Percentiles rank a stretch among this genome's conserved stretches.
phyloP scores from a whole-genome alignment of 2,329 filamentous ascomycete genomes.

The Fusarium brevicatenulatum region DNA sequence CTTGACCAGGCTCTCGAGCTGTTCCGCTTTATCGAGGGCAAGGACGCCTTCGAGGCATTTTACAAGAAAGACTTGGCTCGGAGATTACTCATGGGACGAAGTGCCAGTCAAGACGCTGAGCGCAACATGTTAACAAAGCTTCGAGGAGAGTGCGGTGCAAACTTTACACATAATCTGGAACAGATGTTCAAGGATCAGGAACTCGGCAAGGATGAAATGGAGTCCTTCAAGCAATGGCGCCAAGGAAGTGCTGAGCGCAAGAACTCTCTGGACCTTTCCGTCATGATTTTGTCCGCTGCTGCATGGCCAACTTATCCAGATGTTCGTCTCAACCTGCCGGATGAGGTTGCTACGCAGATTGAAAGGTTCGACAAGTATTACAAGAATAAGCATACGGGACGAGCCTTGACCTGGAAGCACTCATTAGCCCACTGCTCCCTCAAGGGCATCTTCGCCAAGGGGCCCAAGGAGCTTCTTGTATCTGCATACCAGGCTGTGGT shows the following conservation, averaged over 20 bases:
- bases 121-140: slow-evolving; percentile 93
- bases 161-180: slow-evolving; percentile 96
- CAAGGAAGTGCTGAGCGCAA: slow-evolving; percentile 61
- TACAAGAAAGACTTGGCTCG: slow-evolving; percentile 98
- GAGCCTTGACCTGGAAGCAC: slow-evolving; percentile 91
- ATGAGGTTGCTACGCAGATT: slow-evolving; percentile 78
- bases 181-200: slow-evolving; percentile 99
- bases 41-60: slow-evolving; percentile 97
- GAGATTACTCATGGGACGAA: slow-evolving; percentile 88
- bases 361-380: slow-evolving; percentile 88
- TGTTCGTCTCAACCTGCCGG: slow-evolving; percentile 75
- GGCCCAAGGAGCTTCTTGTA: slow-evolving; percentile 87
- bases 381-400: slow-evolving; percentile 86
- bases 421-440: slow-evolving; percentile 90
- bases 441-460: slow-evolving; percentile 81
- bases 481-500: slow-evolving; percentile 94
- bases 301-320: slow-evolving; percentile 95
- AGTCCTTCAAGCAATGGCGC: slow-evolving; percentile 79
- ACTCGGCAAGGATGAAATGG: slow-evolving; percentile 90
- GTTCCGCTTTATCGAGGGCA: slow-evolving; percentile 96
- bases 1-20: slow-evolving; percentile 92
- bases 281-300: slow-evolving; percentile 89
- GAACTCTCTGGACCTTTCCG: slow-evolving; percentile 71
- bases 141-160: slow-evolving; percentile 91
- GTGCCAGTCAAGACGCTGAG: slow-evolving; percentile 94